A percentile compares a stretch with the other conserved stretches of the same genome.
Evolutionary conservation across 768 basidiomycete genomes (phyloP).

Genomic region (Xerocomus potaroensis): DNA sequence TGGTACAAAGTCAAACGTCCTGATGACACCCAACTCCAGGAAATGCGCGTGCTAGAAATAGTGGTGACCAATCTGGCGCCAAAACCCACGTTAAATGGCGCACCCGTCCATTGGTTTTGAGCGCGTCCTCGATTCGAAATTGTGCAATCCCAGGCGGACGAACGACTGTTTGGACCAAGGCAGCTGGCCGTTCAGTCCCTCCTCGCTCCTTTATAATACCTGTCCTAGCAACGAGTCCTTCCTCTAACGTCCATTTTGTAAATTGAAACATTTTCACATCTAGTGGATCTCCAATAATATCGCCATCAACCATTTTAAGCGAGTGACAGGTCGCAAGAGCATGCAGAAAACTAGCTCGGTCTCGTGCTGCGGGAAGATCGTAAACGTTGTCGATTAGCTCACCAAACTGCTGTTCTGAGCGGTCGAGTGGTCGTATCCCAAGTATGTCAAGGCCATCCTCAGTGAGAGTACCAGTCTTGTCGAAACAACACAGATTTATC

Average conservation of each 20-base stretch:
- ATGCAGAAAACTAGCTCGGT: constrained; percentile 84
- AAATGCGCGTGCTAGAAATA: constrained; percentile 83
- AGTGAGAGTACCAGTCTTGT: constrained; percentile 98
- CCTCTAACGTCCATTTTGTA: constrained; percentile 93
- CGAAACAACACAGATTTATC: constrained; percentile 96
- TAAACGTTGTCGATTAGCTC: constrained; percentile 85
- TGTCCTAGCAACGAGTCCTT: constrained; percentile 71
- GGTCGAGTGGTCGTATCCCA: constrained; percentile 84
- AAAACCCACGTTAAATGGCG: constrained; percentile 9
- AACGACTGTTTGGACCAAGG: constrained; percentile 94
- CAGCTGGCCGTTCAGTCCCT: constrained; percentile 65
- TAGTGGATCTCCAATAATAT: constrained; percentile 91
- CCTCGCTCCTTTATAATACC: constrained; percentile 64
- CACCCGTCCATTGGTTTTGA: constrained; percentile 80
- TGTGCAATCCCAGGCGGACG: constrained; percentile 90
- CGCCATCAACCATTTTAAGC: constrained; percentile 82
- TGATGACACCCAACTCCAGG: constrained; percentile 92
- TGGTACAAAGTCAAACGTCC: constrained; percentile 96
- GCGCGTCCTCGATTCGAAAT: constrained; percentile 90
- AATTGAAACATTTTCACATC: constrained; percentile 99
- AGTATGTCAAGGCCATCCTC: constrained; percentile 98
- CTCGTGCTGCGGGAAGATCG: constrained; percentile 68
- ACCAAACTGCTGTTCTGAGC: constrained; percentile 73
- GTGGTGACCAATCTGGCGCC: constrained; percentile 1
- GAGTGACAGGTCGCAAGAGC: constrained; percentile 96